phyloP scores from a whole-genome alignment of 2,329 filamentous ascomycete genomes.

The Aspergillus melleus region DNA sequence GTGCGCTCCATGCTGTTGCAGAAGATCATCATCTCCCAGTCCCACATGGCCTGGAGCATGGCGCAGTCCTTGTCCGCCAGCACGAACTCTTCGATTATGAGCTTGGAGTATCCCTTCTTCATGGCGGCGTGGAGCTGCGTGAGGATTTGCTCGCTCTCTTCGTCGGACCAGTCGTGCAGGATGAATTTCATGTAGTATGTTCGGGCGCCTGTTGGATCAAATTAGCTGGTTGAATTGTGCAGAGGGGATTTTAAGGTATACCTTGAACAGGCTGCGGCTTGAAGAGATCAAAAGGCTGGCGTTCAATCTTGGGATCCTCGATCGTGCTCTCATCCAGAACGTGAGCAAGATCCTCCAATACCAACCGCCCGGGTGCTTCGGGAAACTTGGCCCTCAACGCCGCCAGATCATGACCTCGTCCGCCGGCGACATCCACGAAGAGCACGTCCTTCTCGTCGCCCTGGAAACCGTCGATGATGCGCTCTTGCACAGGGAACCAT shows the following conservation, averaged over 20 bases:
- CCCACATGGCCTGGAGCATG: conserved; percentile 32
- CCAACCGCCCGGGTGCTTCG: conserved; percentile 31
- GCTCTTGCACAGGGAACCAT: conserved; percentile 30
- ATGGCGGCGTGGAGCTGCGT: conserved; percentile 34
- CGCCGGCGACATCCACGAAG: conserved; percentile 44
- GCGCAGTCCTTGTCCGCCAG: conserved; percentile 35
- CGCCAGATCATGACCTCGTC: conserved; percentile 38
- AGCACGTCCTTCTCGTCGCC: conserved; percentile 20
- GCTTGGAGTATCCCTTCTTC: conserved; percentile 39
- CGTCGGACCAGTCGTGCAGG: conserved; percentile 47
- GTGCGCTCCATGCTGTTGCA: conserved; percentile 43
- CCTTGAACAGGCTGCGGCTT: conserved; percentile 28
- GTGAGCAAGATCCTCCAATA: conserved; percentile 43
- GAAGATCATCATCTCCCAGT: conserved; percentile 47
- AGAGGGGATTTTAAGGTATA: conserved; percentile 4
- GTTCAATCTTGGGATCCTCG: conserved; percentile 22
- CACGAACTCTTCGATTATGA: conserved; percentile 43
- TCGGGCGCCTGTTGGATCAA: conserved; percentile 28
- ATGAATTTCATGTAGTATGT: conserved; percentile 46
- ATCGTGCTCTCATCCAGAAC: conserved; percentile 29
- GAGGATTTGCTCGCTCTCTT: conserved; percentile 34
- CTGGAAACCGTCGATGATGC: conserved; percentile 20
- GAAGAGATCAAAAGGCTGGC: conserved; percentile 31
- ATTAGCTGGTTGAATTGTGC: not conserved
- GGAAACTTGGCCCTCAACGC: conserved; percentile 34